Conservation (phyloP, 441 rosid genomes). For the Erodium trifolium region DNA sequence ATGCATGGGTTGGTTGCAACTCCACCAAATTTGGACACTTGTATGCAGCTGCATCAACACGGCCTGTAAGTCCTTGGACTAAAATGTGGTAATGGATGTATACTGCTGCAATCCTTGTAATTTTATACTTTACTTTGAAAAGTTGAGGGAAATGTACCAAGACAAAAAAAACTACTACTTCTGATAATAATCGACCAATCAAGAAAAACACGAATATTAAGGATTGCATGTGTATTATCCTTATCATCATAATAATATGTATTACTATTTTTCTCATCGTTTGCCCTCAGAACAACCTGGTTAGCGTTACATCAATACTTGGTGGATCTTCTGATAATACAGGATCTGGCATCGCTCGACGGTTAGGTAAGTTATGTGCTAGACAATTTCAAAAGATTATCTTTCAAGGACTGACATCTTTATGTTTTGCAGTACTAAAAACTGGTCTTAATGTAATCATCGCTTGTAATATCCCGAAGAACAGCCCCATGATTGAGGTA, state of each 20-base stretch:
- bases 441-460: constrained; percentile 65
- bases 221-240: too few species aligned
- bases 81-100: neutral
- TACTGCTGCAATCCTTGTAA: neutral
- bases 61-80: constrained; percentile 37
- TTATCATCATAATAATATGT: too few species aligned
- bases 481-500: constrained; percentile 78
- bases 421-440: constrained; percentile 53
- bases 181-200: too few species aligned
- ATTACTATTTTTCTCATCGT: too few species aligned
- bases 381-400: neutral
- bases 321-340: constrained; percentile 83
- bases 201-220: too few species aligned
- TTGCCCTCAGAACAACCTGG: constrained; percentile 43
- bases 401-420: neutral
- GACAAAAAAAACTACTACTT: too few species aligned
- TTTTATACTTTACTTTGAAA: neutral
- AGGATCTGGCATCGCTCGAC: constrained; percentile 77
- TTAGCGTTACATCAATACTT: constrained; percentile 60
- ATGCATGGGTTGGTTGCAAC: constrained; percentile 76
- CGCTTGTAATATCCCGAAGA: constrained; percentile 81
- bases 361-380: constrained; percentile 44
- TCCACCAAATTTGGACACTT: constrained; percentile 63
- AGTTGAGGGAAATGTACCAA: neutral
- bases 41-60: constrained; percentile 76